Evolutionary conservation across 1,139 yeast genomes (phyloP).

Genomic region (Suhomyces bokatorum): DNA sequence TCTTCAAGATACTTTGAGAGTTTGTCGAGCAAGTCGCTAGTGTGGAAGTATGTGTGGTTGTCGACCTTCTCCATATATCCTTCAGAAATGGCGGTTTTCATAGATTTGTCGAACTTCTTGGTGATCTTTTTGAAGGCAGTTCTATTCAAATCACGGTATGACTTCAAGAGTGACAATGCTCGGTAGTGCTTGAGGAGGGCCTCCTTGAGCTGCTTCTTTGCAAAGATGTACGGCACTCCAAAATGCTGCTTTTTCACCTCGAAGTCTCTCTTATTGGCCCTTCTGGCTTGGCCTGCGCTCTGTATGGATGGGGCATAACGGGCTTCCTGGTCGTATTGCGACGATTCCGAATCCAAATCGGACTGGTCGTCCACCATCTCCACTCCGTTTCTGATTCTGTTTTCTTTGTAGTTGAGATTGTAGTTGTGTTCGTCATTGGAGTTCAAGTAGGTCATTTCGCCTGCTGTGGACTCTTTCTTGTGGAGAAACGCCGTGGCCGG

Average conservation of each 20-base stretch:
- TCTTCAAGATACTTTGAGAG: slow-evolving; percentile 65
- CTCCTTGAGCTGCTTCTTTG: slow-evolving; percentile 70
- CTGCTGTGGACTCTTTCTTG: slow-evolving; percentile 19
- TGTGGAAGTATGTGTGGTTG: slow-evolving; percentile 54
- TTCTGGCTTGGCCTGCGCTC: slow-evolving; percentile 20
- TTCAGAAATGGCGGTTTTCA: slow-evolving; percentile 48
- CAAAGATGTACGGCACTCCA: slow-evolving; percentile 66
- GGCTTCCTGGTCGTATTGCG: not conserved
- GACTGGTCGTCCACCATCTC: slow-evolving; percentile 9
- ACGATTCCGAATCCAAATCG: slow-evolving; percentile 9
- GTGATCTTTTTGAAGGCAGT: slow-evolving; percentile 88
- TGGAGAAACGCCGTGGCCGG: slow-evolving; percentile 51
- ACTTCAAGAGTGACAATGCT: slow-evolving; percentile 71
- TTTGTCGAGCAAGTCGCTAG: slow-evolving; percentile 67
- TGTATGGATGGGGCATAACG: not conserved
- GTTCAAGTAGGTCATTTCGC: slow-evolving; percentile 10
- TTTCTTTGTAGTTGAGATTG: slow-evolving; percentile 41
- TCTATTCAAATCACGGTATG: slow-evolving; percentile 74
- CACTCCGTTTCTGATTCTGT: slow-evolving; percentile 42
- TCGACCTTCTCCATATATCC: slow-evolving; percentile 62
- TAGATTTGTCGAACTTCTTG: slow-evolving; percentile 84
- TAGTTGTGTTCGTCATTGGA: slow-evolving; percentile 12
- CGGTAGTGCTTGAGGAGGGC: slow-evolving; percentile 83
- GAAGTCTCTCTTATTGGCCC: slow-evolving; percentile 35
- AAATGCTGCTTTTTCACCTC: slow-evolving; percentile 29